Evolutionary conservation across 176 grass and related monocot genomes (phyloP), one percentile per base, ranked within the genome.

Genomic region (Leersia perrieri): DNA sequence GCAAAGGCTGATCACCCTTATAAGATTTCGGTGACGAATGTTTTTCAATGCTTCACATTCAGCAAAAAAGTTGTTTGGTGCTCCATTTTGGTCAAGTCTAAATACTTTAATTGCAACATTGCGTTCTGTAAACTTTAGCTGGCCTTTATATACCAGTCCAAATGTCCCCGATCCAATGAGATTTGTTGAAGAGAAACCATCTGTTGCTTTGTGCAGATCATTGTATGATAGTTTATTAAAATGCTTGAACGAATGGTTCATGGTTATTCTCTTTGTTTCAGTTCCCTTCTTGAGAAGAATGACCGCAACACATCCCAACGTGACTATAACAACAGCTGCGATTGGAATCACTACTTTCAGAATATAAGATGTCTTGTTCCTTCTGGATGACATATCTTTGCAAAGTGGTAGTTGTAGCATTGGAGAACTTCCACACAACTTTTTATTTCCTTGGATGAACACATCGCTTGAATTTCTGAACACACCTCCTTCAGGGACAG

Each of bases 391-490:
- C 3, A 16, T 8, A 2, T 7, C 31, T n/a, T 5, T 49, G 22
- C 61, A 78, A 45, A 28, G 76, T 5, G 38, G 60, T 33, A 66
- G 6, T 32, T 47, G 27, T 15, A 66, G 18, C 3, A 33, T 66
- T 31, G 22, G 38, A n/a, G 27, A 49, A 49, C 23, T 66, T 66
- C 39, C 27, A 34, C 76, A 78, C 8, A 72, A 23, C 9, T 20
- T 69, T 20, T 81, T 60, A 18, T 81, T 81, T 72, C 79, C 79
- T 81, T 81, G 29, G 23, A 81, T 60, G 23, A 40, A 60, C 16
- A 81, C 49, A 5, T 5, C 23, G 25, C 65, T 31, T 3, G 65
- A 39, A 71, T 72, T 70, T 6, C 13, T 27, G 72, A 81, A 72
- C 16, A 78, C 76, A 33, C 39, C 76, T 47, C 36, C 57, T 18